Percentiles rank a stretch among this genome's conserved stretches.
These are phyloP conservation scores for Knufia fluminis DNA, from an alignment of 2,329 filamentous ascomycete species.

Conservation along the genomic window DNA sequence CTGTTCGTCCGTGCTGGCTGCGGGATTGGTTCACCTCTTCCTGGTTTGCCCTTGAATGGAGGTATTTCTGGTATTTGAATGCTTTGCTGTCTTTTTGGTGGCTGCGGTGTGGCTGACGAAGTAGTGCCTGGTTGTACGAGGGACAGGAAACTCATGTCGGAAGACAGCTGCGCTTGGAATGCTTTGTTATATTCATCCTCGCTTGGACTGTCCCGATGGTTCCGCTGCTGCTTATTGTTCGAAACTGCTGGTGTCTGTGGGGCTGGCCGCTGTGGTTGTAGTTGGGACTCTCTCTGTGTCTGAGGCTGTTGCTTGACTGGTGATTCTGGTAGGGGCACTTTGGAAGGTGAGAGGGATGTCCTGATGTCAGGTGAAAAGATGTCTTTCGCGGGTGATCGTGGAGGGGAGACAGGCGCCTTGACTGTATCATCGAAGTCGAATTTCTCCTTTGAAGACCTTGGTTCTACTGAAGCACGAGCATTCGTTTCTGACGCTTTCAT, in stretches of 20 bases:
- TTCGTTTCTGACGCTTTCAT: slow-evolving; percentile 80
- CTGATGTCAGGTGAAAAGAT: slow-evolving; percentile 25
- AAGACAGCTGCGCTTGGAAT: slow-evolving; percentile 33
- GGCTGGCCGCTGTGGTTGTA: slow-evolving; percentile 27
- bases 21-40: slow-evolving; percentile 20
- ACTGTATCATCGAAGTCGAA: slow-evolving; percentile 28
- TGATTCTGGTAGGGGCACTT: slow-evolving; percentile 52
- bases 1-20: slow-evolving; percentile 16
- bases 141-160: slow-evolving; percentile 33
- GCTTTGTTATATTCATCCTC: slow-evolving; percentile 34
- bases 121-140: slow-evolving; percentile 24
- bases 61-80: slow-evolving; percentile 28
- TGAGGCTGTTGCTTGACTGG: slow-evolving; percentile 47
- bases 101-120: slow-evolving; percentile 11
- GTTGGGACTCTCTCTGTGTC: slow-evolving; percentile 34
- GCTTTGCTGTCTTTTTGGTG: slow-evolving; percentile 25
- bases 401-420: slow-evolving; percentile 47
- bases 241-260: slow-evolving; percentile 39
- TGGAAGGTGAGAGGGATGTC: slow-evolving; percentile 45
- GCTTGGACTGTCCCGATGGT: slow-evolving; percentile 29
- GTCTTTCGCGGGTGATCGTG: slow-evolving; percentile 48
- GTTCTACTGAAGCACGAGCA: slow-evolving; percentile 51
- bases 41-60: slow-evolving; percentile 25
- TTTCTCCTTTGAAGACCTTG: slow-evolving; percentile 32
- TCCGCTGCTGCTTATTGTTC: slow-evolving; percentile 32